Base-by-base conservation (phyloP, 2,329 filamentous ascomycete species). In the Botrytis byssoidea region DNA sequence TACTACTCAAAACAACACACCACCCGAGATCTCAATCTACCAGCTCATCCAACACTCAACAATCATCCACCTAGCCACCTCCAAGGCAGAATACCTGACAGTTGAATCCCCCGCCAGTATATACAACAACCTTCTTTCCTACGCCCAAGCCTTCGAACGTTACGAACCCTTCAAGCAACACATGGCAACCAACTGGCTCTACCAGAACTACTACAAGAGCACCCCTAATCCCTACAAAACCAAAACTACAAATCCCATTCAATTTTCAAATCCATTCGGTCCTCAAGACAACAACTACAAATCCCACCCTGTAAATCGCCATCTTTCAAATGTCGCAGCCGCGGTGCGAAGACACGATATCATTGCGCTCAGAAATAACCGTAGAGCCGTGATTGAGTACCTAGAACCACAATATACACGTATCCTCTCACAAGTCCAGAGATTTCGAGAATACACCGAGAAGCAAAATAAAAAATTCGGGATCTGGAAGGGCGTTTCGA, bases 351-450 rank as follows among this genome's bases (percentile, higher is more conserved):
- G 48, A 55, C 25, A 32, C 22, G 71, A 74, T 40, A 22, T 48
- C 7, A 3, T 2, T 6, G 16, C 18, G 0, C 40, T 74, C 0
- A 71, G 71, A 22, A 20, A 25, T 16, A 46, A 44, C 7, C 40
- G 73, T 14, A 44, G 22, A 22, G 16, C 12, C 7, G 66, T 65
- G 4, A 10, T 75, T 2, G 42, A 70, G 6, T 73, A 48, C 44
- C 66, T 74, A 2, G 73, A 75, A 46, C 46, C 60, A 1, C 74
- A 75, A 42, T 74, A 74, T 32, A 42, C 55, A 35, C 48, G 65
- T 4, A 71, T 75, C 32, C 25, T 42, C 1, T 1, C 37, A 1
- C 44, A 61, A 14, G 57, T 46, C 3, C 14, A 55, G 18, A 40
- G 29, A 1, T 25, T 73, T 1, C 25, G 44, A 18, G 37, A 42